Evolutionary conservation across 108 stramenopile species (phyloP).

Genomic region (Nitzschia sp.): DNA sequence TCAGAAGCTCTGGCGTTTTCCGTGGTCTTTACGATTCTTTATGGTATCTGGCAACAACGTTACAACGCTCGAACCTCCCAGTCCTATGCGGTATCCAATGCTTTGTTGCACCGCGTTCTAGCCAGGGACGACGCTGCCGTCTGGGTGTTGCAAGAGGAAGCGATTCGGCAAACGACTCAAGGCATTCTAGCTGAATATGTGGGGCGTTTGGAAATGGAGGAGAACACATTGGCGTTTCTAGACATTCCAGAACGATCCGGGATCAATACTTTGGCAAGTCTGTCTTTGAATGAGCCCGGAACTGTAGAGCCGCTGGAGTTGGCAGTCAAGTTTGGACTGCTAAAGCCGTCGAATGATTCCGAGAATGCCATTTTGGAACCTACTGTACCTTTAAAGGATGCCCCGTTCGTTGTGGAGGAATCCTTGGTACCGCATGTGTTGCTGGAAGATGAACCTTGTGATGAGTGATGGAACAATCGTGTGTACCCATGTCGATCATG

Average conservation of each 20-base stretch:
- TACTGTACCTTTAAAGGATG: background rate
- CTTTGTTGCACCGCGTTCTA: constrained; percentile 9
- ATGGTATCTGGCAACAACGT: constrained; percentile 37
- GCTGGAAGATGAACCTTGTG: background rate
- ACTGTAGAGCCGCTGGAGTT: constrained; percentile 2
- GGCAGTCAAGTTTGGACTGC: constrained; percentile 2
- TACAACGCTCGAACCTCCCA: constrained; percentile 23
- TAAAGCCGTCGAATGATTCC: background rate
- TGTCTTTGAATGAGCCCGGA: background rate
- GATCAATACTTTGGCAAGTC: background rate
- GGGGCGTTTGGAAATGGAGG: background rate
- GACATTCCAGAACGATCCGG: background rate
- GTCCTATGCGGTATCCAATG: constrained; percentile 21
- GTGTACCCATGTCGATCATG: no score
- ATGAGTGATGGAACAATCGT: no score
- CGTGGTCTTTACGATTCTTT: constrained; percentile 37
- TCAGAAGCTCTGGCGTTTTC: constrained; percentile 34
- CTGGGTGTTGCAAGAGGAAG: constrained; percentile 14
- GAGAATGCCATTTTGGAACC: background rate
- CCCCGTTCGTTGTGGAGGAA: background rate
- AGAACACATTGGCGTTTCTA: background rate
- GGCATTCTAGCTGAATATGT: constrained; percentile 13
- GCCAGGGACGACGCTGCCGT: constrained; percentile 26
- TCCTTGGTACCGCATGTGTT: no score
- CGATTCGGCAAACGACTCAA: constrained; percentile 6